phyloP scores from a whole-genome alignment of 805 yeast species.

The Candida ficus region DNA sequence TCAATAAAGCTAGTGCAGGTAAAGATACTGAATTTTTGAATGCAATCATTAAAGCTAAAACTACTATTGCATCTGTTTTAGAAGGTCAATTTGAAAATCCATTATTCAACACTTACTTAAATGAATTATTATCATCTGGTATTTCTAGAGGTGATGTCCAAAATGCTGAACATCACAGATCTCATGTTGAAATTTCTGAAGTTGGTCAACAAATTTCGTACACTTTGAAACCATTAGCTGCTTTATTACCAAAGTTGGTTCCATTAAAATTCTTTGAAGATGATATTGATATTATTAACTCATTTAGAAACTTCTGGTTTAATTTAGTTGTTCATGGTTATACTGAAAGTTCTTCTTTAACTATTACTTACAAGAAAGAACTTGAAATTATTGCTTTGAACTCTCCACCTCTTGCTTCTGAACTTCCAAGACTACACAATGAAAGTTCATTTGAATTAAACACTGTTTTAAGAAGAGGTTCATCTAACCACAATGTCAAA shows the following conservation, averaged over 20 bases:
- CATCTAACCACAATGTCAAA: constrained; percentile 74
- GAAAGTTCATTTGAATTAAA: constrained; percentile 92
- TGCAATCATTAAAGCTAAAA: constrained; percentile 47
- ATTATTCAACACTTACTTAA: constrained; percentile 51
- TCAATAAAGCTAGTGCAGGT: constrained; percentile 38
- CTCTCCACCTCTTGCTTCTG: constrained; percentile 86
- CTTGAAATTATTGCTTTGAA: constrained; percentile 73
- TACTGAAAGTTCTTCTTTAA: constrained; percentile 51
- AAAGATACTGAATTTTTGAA: constrained; percentile 33
- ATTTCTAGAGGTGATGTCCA: constrained; percentile 77
- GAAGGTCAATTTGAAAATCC: constrained; percentile 31
- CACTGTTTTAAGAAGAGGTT: constrained; percentile 83
- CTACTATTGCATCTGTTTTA: constrained; percentile 33
- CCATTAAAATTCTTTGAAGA: constrained; percentile 36
- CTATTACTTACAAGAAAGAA: constrained; percentile 39
- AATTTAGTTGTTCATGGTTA: constrained; percentile 91
- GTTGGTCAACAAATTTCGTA: constrained; percentile 65
- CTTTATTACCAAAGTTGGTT: constrained; percentile 54
- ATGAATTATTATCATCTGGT: constrained; percentile 60
- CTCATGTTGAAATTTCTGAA: constrained; percentile 64
- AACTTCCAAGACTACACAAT: constrained; percentile 70
- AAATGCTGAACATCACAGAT: constrained; percentile 69
- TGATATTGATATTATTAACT: constrained; percentile 43
- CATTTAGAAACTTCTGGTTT: constrained; percentile 90
- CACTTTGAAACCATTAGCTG: constrained; percentile 70